Conservation (phyloP, 2,329 filamentous ascomycete species). For the Beauveria sp. region DNA sequence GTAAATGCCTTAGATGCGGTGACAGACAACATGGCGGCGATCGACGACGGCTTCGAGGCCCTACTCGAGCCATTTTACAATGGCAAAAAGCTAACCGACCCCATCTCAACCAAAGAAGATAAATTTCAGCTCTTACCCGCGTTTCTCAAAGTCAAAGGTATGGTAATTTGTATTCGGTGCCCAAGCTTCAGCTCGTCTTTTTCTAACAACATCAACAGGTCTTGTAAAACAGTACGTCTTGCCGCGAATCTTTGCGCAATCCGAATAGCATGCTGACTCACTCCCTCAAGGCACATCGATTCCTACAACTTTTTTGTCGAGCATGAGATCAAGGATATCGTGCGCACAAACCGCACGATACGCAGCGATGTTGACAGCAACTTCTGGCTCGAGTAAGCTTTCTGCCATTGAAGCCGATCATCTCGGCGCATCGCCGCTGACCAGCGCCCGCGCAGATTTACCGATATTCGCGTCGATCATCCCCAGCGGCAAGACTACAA, state of each 20-base stretch:
- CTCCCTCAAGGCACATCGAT: conserved; percentile 64
- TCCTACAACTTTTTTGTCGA: conserved; percentile 99
- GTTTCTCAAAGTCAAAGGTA: conserved; percentile 93
- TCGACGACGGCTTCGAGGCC: conserved; percentile 59
- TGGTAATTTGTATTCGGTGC: conserved; percentile 14
- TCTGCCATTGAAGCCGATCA: conserved; percentile 14
- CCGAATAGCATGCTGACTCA: background rate
- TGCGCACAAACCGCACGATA: conserved; percentile 81
- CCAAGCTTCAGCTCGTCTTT: conserved; percentile 10
- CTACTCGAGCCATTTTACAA: conserved; percentile 61
- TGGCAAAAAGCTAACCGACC: conserved; percentile 58
- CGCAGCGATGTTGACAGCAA: conserved; percentile 86
- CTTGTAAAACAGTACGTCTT: conserved; percentile 72
- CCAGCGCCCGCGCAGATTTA: conserved; percentile 42
- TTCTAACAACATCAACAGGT: conserved; percentile 29
- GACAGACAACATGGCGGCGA: conserved; percentile 39
- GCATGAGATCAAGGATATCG: conserved; percentile 92
- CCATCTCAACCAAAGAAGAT: conserved; percentile 62
- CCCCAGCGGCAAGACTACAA: conserved; percentile 74
- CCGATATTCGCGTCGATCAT: conserved; percentile 77
- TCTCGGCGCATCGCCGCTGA: background rate
- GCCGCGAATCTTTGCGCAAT: background rate
- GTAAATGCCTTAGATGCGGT: conserved; percentile 24
- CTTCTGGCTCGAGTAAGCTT: conserved; percentile 70
- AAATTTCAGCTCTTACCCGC: conserved; percentile 96